Percentiles rank a stretch among this genome's conserved stretches.
These are phyloP conservation scores for Herpotrichia juniperi DNA, from an alignment of 2,329 filamentous ascomycete genomes.

Conservation along the genomic window DNA sequence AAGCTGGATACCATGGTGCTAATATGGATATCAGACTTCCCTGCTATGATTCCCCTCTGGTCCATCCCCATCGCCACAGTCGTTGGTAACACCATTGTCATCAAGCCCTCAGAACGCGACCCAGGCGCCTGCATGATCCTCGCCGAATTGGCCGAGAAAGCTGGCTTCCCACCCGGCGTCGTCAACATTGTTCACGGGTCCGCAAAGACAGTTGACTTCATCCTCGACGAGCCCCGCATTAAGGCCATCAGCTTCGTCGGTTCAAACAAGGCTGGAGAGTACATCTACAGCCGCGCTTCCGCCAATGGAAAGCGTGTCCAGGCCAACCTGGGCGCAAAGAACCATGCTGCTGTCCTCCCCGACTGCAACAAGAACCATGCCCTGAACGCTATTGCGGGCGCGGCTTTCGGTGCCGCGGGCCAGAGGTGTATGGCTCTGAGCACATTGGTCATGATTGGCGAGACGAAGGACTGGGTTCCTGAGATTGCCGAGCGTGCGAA, in stretches of 20 bases:
- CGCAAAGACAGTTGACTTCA: constrained; percentile 82
- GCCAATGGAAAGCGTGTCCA: constrained; percentile 89
- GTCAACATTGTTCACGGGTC: constrained; percentile 84
- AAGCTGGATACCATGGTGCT: constrained; percentile 19
- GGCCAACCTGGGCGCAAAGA: constrained; percentile 87
- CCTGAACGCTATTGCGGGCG: constrained; percentile 81
- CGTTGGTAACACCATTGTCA: constrained; percentile 81
- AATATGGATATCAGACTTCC: constrained; percentile 68
- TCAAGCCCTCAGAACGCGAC: constrained; percentile 87
- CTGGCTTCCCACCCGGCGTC: constrained; percentile 81
- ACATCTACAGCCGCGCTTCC: constrained; percentile 79
- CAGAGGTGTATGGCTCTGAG: constrained; percentile 88
- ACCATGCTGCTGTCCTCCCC: constrained; percentile 82
- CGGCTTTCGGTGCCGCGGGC: constrained; percentile 83
- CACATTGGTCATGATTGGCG: constrained; percentile 81
- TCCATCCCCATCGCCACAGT: constrained; percentile 84
- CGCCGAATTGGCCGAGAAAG: constrained; percentile 78
- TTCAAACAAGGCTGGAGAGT: constrained; percentile 86
- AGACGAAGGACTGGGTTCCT: constrained; percentile 81
- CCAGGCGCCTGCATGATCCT: constrained; percentile 86
- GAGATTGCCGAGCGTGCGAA: constrained; percentile 80
- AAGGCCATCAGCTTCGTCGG: constrained; percentile 89
- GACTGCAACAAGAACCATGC: constrained; percentile 92
- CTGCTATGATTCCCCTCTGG: constrained; percentile 93
- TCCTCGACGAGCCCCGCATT: constrained; percentile 82